These are phyloP conservation scores for Ustilago bromivora DNA, from an alignment of 1,284 basidiomycete species.

Conservation along the genomic window DNA sequence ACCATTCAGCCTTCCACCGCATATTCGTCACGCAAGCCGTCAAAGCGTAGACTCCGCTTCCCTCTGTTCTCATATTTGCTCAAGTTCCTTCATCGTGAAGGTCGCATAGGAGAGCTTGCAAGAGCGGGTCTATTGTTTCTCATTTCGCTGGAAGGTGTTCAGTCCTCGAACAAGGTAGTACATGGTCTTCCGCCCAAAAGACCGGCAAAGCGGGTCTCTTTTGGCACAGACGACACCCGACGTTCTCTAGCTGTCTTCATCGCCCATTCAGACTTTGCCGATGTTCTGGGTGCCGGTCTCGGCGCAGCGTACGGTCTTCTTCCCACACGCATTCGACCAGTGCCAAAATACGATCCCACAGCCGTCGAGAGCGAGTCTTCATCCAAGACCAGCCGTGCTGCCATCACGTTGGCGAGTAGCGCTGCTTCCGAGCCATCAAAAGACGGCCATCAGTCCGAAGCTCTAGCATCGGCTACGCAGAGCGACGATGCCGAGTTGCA, in stretches of 20 bases:
- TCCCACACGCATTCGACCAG: slow-evolving; percentile 71
- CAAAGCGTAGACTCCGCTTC: slow-evolving; percentile 47
- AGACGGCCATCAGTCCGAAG: slow-evolving; percentile 14
- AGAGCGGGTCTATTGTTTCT: slow-evolving; percentile 90
- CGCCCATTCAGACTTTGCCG: slow-evolving; percentile 93
- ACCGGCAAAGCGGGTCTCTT: slow-evolving; percentile 28
- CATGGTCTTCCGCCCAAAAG: slow-evolving; percentile 1
- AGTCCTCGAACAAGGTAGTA: slow-evolving; percentile 4
- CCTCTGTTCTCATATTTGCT: slow-evolving; percentile 87
- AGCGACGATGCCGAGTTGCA: slow-evolving; percentile 77
- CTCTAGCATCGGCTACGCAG: slow-evolving; percentile 68
- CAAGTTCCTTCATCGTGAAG: slow-evolving; percentile 93
- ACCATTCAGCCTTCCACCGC: slow-evolving; percentile 45
- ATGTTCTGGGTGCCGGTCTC: slow-evolving; percentile 92
- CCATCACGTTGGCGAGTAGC: slow-evolving; percentile 46
- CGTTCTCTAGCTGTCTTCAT: slow-evolving; percentile 89
- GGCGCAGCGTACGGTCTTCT: slow-evolving; percentile 92
- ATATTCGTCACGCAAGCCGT: slow-evolving; percentile 11
- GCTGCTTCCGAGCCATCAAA: slow-evolving; percentile 14
- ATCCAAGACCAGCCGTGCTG: slow-evolving; percentile 3
- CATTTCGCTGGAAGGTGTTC: slow-evolving; percentile 78
- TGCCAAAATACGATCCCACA: slow-evolving; percentile 37
- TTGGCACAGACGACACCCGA: slow-evolving; percentile 34
- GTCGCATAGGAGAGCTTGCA: slow-evolving; percentile 91
- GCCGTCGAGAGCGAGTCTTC: slow-evolving; percentile 16